Percentiles rank a stretch among this genome's conserved stretches.
These are phyloP conservation scores for Lavandula angustifolia DNA, from an alignment of 257 asterid genomes.

Conservation along the genomic window DNA sequence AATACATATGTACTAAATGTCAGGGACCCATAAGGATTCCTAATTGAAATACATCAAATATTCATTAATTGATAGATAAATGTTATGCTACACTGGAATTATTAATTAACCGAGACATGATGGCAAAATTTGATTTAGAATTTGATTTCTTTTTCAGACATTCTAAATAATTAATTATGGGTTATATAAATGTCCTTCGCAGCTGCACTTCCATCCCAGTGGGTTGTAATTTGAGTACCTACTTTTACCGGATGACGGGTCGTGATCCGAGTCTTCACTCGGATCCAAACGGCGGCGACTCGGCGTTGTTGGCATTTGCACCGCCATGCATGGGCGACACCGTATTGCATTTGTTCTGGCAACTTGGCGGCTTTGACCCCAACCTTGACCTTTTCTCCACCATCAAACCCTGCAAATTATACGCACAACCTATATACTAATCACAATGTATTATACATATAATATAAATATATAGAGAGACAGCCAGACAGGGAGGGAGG, in stretches of 20 bases:
- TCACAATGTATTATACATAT: too few species aligned
- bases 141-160: too few species aligned
- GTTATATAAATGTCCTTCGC: slow-evolving; percentile 72
- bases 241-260: slow-evolving; percentile 36
- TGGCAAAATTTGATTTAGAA: too few species aligned
- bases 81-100: too few species aligned
- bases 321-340: slow-evolving; percentile 98
- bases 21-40: slow-evolving; percentile 20
- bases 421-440: too few species aligned
- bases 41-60: background rate
- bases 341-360: slow-evolving; percentile 87
- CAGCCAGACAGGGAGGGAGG: too few species aligned
- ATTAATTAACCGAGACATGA: too few species aligned
- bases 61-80: background rate
- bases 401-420: slow-evolving; percentile 50
- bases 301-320: slow-evolving; percentile 75
- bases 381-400: slow-evolving; percentile 71
- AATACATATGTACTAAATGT: slow-evolving; percentile 29
- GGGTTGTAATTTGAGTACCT: slow-evolving; percentile 99
- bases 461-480: too few species aligned
- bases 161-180: slow-evolving; percentile 44
- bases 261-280: slow-evolving; percentile 30
- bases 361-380: slow-evolving; percentile 95
- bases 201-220: slow-evolving; percentile 96
- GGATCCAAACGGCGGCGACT: slow-evolving; percentile 41